Evolutionary conservation across 1,284 basidiomycete genomes (phyloP).

Genomic region (Rhodotorula sp.): DNA sequence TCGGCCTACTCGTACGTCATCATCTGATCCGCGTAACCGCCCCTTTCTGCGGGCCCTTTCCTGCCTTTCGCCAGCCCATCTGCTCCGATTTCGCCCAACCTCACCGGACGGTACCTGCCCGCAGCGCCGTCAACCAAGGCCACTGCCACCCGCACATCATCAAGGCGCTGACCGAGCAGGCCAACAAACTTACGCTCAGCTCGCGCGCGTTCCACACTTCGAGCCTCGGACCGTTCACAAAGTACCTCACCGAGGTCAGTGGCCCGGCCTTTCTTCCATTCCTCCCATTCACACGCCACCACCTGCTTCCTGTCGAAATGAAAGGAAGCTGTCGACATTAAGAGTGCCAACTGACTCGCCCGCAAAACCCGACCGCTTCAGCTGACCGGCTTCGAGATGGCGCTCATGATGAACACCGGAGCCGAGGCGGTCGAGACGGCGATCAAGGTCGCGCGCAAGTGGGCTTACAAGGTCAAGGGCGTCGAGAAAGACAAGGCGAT

Average conservation of each 20-base stretch:
- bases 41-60: neutral
- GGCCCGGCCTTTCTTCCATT: neutral
- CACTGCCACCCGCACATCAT: conserved; percentile 90
- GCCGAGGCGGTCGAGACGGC: conserved; percentile 95
- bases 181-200: conserved; percentile 85
- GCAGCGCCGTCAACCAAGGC: conserved; percentile 84
- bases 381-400: conserved; percentile 60
- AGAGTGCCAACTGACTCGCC: neutral
- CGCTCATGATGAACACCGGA: conserved; percentile 99
- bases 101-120: neutral
- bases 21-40: neutral
- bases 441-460: conserved; percentile 81
- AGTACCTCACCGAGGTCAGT: conserved; percentile 69
- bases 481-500: conserved; percentile 79
- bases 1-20: conserved; percentile 86
- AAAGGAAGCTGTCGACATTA: too few species aligned
- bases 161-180: conserved; percentile 71
- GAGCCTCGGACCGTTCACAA: conserved; percentile 82
- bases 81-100: neutral
- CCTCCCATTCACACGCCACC: neutral
- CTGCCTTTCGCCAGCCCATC: conserved; percentile 19
- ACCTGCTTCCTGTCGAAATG: too few species aligned
- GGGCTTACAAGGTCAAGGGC: conserved; percentile 83
- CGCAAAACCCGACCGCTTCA: neutral
- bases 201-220: conserved; percentile 97